These are phyloP conservation scores for Alternaria arborescens DNA, from an alignment of 2,329 filamentous ascomycete species.

Conservation along the genomic window DNA sequence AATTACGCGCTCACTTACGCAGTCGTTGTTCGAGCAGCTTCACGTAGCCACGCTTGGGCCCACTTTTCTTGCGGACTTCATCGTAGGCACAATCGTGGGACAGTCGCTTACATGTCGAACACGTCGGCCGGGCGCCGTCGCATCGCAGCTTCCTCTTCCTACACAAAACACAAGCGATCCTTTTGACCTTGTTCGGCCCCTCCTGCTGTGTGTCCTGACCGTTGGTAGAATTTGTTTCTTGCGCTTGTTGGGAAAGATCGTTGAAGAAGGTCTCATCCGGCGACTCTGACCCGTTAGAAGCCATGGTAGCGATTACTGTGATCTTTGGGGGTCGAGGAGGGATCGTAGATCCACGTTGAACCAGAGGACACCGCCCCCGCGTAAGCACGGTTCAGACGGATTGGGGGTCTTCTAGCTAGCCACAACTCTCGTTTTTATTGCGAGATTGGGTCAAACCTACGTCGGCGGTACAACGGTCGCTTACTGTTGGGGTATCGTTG, in stretches of 20 bases:
- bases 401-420: background rate
- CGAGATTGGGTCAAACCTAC: background rate
- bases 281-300: slow-evolving; percentile 43
- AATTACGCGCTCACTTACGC: slow-evolving; percentile 65
- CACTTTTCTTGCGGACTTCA: slow-evolving; percentile 91
- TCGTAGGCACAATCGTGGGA: slow-evolving; percentile 90
- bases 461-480: slow-evolving; percentile 6
- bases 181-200: slow-evolving; percentile 66
- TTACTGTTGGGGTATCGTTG: slow-evolving; percentile 1
- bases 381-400: slow-evolving; percentile 27
- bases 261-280: slow-evolving; percentile 64
- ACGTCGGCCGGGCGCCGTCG: slow-evolving; percentile 83
- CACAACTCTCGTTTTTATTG: slow-evolving; percentile 1
- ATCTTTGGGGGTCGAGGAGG: slow-evolving; percentile 9
- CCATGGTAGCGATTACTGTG: slow-evolving; percentile 32
- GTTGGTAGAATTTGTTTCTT: slow-evolving; percentile 48
- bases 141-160: slow-evolving; percentile 91
- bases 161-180: slow-evolving; percentile 94
- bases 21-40: slow-evolving; percentile 92
- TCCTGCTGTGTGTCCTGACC: slow-evolving; percentile 58
- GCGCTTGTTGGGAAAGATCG: slow-evolving; percentile 59
- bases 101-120: slow-evolving; percentile 86
- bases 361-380: slow-evolving; percentile 18
- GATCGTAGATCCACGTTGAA: slow-evolving; percentile 16
- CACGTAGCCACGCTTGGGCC: slow-evolving; percentile 92